These are phyloP conservation scores for Trichoderma asperellum DNA, from an alignment of 2,329 filamentous ascomycete species.

Conservation along the genomic window DNA sequence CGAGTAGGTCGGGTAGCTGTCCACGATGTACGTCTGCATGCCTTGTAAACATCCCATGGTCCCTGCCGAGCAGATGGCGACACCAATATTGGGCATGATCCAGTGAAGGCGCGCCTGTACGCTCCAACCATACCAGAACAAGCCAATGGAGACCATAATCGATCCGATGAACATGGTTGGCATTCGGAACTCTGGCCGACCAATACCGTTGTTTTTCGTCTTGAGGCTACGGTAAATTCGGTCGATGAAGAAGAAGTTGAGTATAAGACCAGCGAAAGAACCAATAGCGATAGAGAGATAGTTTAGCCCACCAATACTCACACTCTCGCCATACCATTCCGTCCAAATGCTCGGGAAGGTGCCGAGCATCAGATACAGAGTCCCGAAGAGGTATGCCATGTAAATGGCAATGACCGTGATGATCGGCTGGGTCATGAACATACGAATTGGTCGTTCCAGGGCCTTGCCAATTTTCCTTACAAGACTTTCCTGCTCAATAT, in stretches of 20 bases:
- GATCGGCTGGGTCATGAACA: not conserved
- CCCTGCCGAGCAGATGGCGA: not conserved
- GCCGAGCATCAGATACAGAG: not conserved
- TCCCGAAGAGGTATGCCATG: not conserved
- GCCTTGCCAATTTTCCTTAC: not conserved
- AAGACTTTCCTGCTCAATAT: not conserved
- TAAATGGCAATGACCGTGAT: not conserved
- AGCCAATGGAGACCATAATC: conserved; percentile 31
- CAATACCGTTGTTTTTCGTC: not conserved
- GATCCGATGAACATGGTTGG: not conserved
- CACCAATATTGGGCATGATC: conserved; percentile 55
- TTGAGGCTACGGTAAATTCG: not conserved
- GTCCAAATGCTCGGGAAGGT: not conserved
- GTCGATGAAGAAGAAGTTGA: not conserved
- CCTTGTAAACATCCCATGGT: not conserved
- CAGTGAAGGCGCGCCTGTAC: conserved; percentile 55
- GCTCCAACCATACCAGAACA: conserved; percentile 38
- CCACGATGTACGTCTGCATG: not conserved
- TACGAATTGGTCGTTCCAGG: not conserved
- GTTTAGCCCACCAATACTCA: not conserved
- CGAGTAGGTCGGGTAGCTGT: not conserved
- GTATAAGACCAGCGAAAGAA: not conserved
- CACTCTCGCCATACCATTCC: not conserved
- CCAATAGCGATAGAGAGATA: not conserved
- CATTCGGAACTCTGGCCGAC: not conserved